These are phyloP conservation scores for Triticum monococcum DNA, from an alignment of 176 grass and related monocot genomes.

Conservation along the genomic window DNA sequence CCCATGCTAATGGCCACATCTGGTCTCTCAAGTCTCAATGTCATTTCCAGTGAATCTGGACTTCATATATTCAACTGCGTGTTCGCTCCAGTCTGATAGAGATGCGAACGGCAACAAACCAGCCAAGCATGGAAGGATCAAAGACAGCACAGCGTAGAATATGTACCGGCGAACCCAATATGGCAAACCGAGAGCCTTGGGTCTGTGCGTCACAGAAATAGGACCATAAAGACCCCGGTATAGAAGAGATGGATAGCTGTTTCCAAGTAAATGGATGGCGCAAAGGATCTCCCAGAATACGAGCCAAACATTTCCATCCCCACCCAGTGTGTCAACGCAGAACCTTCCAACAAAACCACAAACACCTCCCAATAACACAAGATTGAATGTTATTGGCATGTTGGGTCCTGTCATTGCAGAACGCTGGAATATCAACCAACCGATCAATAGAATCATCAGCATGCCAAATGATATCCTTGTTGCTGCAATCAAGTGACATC, in stretches of 20 bases:
- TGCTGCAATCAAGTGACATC: constrained; percentile 62
- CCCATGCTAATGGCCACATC: constrained; percentile 2
- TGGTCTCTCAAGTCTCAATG: constrained; percentile 35
- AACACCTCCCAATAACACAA: constrained; percentile 61
- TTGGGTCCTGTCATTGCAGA: constrained; percentile 50
- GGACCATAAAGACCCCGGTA: constrained; percentile 65
- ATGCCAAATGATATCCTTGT: constrained; percentile 61
- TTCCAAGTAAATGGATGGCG: constrained; percentile 74
- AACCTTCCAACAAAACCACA: constrained; percentile 76
- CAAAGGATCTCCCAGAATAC: constrained; percentile 79
- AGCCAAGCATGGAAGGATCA: constrained; percentile 66
- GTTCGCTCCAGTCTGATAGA: constrained; percentile 59
- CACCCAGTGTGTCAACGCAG: constrained; percentile 78
- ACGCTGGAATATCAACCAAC: constrained; percentile 68
- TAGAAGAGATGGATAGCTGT: constrained; percentile 57
- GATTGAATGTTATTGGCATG: constrained; percentile 91
- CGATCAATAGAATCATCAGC: constrained; percentile 64
- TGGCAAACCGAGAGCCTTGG: constrained; percentile 26
- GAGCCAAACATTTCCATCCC: constrained; percentile 71
- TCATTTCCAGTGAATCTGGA: constrained; percentile 36
- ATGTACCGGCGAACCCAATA: constrained; percentile 65
- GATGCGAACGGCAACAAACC: constrained; percentile 90
- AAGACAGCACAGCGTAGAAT: constrained; percentile 58
- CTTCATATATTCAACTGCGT: constrained; percentile 35
- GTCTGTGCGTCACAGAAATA: constrained; percentile 42